Base-by-base conservation (phyloP, 2,329 filamentous ascomycete genomes). In the Talaromyces verruculosus region DNA sequence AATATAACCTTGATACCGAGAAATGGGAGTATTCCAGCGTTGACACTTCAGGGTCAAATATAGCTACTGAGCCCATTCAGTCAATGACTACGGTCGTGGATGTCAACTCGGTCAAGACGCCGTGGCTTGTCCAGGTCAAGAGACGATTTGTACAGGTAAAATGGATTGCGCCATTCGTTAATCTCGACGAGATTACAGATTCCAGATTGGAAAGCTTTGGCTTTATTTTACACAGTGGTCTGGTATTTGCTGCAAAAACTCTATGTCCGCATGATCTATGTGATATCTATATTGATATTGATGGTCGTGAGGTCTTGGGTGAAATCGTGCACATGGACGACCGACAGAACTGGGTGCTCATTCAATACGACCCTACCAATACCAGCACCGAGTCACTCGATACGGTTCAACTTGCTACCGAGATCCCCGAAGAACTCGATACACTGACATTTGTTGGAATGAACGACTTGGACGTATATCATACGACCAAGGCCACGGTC, bases 281-380 rank as follows among this genome's bases (percentile, higher is more conserved):
- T 45, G 63, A 64, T 33, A 59, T 64, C 25, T 59, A 59, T 41
- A 64, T 64, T 28, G 63, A 64, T 45, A 60, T 64, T 30, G 63
- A 64, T n/a, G 63, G 63, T 17, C 63, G 63, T 35, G 63, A 64
- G 19, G 55, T 64, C 15, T 39, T 30, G 17, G 63, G 63, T n/a
- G 41, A 59, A 30, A 47, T 64, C 22, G 10, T 60, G 33, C 63
- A 64, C 25, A 60, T 60, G 41, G 63, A 64, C 19, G 7, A 51
- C 33, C 28, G 63, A 33, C 63, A 64, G 6, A 64, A 64, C 15
- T 64, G 63, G 63, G 43, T 60, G 51, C 55, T 64, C 6, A 43
- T 64, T n/a, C 53, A 11, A 30, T 64, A 64, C 30, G 33, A 64
- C 25, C 37, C 63, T 28, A 19, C 41, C 28, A 39, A 64, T 35